Percentiles rank a stretch among this genome's conserved stretches.
phyloP scores from a whole-genome alignment of 257 asterid genomes.

The Jasminum sambac region DNA sequence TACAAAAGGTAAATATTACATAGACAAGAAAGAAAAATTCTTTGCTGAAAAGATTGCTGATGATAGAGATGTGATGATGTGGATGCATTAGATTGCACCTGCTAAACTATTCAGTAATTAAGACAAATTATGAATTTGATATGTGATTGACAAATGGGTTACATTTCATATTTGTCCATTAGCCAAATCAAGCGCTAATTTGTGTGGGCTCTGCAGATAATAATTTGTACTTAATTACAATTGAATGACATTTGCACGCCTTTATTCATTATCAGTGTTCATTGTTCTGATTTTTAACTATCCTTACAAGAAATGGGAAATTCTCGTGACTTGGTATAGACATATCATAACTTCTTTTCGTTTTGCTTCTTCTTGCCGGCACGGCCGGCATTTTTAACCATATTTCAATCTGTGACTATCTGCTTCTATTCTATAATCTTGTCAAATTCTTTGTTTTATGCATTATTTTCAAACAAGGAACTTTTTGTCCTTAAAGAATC shows the following conservation, averaged over 20 bases:
- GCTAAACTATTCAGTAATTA: neutral
- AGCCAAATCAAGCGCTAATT: neutral
- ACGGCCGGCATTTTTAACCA: constrained; percentile 30
- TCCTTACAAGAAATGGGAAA: constrained; percentile 10
- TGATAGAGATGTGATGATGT: neutral
- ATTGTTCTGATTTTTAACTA: constrained; percentile 19
- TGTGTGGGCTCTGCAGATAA: constrained; percentile 5
- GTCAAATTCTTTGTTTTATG: neutral
- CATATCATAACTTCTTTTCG: neutral
- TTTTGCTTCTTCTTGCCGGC: constrained; percentile 30
- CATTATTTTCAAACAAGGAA: neutral
- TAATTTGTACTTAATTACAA: constrained; percentile 8
- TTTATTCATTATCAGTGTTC: constrained; percentile 12
- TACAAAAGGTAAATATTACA: neutral
- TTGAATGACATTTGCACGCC: neutral
- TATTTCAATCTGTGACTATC: neutral
- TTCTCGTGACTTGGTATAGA: constrained; percentile 40
- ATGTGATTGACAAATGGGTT: neutral
- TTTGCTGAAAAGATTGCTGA: neutral
- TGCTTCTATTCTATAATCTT: neutral
- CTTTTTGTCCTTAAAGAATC: neutral
- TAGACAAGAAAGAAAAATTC: neutral
- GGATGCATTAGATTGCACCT: neutral
- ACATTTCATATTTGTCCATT: neutral
- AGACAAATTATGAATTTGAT: neutral